Conservation (phyloP, 257 asterid genomes). For the Solanum sejunctum region DNA sequence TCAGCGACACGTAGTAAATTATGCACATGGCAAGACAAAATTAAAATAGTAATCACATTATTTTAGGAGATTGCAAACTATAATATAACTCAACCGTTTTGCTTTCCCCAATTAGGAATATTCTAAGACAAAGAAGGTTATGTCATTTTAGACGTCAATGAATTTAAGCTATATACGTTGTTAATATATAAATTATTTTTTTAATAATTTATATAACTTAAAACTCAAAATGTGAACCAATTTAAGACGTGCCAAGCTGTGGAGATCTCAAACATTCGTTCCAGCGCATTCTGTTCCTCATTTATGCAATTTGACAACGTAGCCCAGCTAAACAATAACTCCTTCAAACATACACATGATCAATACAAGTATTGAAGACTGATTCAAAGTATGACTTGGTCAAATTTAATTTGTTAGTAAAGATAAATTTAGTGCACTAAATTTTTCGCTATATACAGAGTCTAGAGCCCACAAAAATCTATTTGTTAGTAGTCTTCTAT, state of each 20-base stretch:
- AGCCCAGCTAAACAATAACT: neutral
- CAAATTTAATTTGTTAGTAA: no score
- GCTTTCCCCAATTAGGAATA: neutral
- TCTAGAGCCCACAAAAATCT: no score
- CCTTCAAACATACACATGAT: neutral
- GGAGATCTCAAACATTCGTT: neutral
- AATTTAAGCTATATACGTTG: neutral
- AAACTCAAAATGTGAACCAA: neutral
- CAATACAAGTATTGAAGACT: neutral
- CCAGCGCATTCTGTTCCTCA: neutral
- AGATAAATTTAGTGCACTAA: fast-evolving
- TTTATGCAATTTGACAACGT: neutral
- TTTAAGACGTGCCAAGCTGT: neutral
- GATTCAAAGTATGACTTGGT: no score
- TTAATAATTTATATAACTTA: no score
- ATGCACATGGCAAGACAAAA: neutral
- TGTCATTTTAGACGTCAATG: neutral
- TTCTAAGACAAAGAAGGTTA: neutral
- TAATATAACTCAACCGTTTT: neutral
- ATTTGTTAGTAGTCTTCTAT: no score
- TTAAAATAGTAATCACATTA: neutral
- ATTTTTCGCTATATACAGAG: no score
- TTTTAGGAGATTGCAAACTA: neutral
- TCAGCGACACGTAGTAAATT: neutral
- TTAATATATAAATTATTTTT: neutral